Evolutionary conservation across 805 yeast species (phyloP).

Genomic region (Starmera caribaea): DNA sequence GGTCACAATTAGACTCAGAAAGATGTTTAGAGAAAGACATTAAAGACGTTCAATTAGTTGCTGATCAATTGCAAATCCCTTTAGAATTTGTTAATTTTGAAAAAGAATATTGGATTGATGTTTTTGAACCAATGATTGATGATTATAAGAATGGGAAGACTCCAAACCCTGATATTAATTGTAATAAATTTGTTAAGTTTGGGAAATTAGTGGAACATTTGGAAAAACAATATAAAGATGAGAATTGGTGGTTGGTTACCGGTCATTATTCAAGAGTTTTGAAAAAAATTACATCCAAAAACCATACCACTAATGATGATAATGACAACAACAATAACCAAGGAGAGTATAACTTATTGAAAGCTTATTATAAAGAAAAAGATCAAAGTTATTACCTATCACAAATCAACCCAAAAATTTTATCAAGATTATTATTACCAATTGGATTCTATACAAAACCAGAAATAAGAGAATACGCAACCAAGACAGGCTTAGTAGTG

Average conservation of each 20-base stretch:
- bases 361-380: slow-evolving; percentile 51
- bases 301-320: slow-evolving; percentile 46
- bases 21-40: slow-evolving; percentile 82
- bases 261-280: slow-evolving; percentile 69
- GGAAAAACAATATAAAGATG: slow-evolving; percentile 23
- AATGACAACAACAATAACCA: slow-evolving; percentile 76
- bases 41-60: slow-evolving; percentile 68
- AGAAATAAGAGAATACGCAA: slow-evolving; percentile 61
- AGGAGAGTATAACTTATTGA: slow-evolving; percentile 42
- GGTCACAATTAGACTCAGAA: slow-evolving; percentile 29
- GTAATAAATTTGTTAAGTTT: slow-evolving; percentile 81
- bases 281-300: slow-evolving; percentile 20
- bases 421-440: slow-evolving; percentile 59
- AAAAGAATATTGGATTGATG: slow-evolving; percentile 85
- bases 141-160: slow-evolving; percentile 66
- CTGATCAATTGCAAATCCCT: slow-evolving; percentile 50
- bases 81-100: slow-evolving; percentile 78
- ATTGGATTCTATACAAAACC: slow-evolving; percentile 73
- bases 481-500: slow-evolving; percentile 39
- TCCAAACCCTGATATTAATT: slow-evolving; percentile 91
- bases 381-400: slow-evolving; percentile 92
- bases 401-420: slow-evolving; percentile 38
- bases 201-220: slow-evolving; percentile 63
- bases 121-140: slow-evolving; percentile 85
- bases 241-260: slow-evolving; percentile 77